Base-by-base conservation (phyloP, 441 rosid genomes). In the Daphne laureola region DNA sequence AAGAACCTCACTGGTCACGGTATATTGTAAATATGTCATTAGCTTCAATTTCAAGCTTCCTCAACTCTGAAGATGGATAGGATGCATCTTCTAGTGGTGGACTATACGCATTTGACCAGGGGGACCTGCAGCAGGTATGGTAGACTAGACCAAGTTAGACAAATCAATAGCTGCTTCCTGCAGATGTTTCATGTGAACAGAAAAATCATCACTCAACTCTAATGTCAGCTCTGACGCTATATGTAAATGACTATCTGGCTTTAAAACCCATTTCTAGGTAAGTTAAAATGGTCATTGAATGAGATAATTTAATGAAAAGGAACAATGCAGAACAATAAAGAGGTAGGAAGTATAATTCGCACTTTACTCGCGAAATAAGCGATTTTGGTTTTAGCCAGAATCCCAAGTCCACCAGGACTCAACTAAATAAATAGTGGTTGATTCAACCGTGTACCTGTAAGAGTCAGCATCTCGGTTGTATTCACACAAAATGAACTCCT, bases 1-100 rank as follows among this genome's bases (percentile, higher is more conserved):
- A 59, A 84, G 95, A 84, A 84, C 87, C 98, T 91, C 95, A 91
- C 98, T 91, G 98, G 86, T 91, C 98, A 86, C 87, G 83, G 63
- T 91, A 91, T 65, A 84, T 62, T 58, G 90, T 62, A 69, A 91
- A 91, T 67, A 89, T 68, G 1, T 86, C 98, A 40, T 91, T 91
- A 5, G 96, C 96, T 73, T 91, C 96, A 50, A 79, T 72, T 75
- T 91, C 98, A 15, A 88, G 87, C 54, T 88, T 82, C 78, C 98
- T 84, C 67, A 91, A 69, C 61, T 78, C 80, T 17, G 76, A 51
- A 12, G 98, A 84, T 15, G 96, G 98, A 59, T 69, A 82, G 8
- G 65, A 84, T 2, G 89, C 96, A 69, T 86, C 98, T 58, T 84
- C 91, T 71, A 91, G 51, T 5, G 68, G 69, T 17, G 95, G 98